Conservation (phyloP, 345 rosid species). For the Hirschfeldia incana region DNA sequence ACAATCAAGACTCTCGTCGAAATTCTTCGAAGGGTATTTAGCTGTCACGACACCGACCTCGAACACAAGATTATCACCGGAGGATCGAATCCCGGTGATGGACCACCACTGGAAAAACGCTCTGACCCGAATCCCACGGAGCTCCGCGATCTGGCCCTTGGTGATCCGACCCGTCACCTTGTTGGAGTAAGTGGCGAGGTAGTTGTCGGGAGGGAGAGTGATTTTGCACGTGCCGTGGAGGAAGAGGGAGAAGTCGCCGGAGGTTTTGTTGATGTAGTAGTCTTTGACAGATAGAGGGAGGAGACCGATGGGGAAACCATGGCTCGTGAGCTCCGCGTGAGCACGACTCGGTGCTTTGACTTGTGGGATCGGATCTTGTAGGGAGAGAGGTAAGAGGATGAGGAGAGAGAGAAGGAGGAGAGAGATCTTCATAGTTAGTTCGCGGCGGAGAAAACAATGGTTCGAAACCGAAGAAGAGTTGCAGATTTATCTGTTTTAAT, state of each 20-base stretch:
- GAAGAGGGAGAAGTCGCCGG: slow-evolving; percentile 72
- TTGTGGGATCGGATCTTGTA: slow-evolving; percentile 38
- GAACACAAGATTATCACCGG: slow-evolving; percentile 70
- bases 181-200: slow-evolving; percentile 77
- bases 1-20: slow-evolving; percentile 60
- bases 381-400: slow-evolving; percentile 34
- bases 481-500: background rate
- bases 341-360: slow-evolving; percentile 48
- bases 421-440: slow-evolving; percentile 35
- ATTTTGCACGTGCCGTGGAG: slow-evolving; percentile 68
- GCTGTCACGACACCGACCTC: slow-evolving; percentile 76
- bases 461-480: background rate
- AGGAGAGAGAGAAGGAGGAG: slow-evolving; percentile 34
- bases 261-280: slow-evolving; percentile 61
- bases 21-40: slow-evolving; percentile 80
- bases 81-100: slow-evolving; percentile 78
- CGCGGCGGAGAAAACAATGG: background rate
- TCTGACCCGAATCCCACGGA: slow-evolving; percentile 77
- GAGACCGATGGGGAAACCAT: slow-evolving; percentile 86
- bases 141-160: slow-evolving; percentile 65
- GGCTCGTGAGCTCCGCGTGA: slow-evolving; percentile 60
- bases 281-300: slow-evolving; percentile 61
- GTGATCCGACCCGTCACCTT: slow-evolving; percentile 70
- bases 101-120: slow-evolving; percentile 90
- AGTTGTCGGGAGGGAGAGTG: slow-evolving; percentile 90